Evolutionary conservation across 73 alveolate species (phyloP), one percentile per base, ranked within the genome.

Genomic region (Symbiodinium pilosum): DNA sequence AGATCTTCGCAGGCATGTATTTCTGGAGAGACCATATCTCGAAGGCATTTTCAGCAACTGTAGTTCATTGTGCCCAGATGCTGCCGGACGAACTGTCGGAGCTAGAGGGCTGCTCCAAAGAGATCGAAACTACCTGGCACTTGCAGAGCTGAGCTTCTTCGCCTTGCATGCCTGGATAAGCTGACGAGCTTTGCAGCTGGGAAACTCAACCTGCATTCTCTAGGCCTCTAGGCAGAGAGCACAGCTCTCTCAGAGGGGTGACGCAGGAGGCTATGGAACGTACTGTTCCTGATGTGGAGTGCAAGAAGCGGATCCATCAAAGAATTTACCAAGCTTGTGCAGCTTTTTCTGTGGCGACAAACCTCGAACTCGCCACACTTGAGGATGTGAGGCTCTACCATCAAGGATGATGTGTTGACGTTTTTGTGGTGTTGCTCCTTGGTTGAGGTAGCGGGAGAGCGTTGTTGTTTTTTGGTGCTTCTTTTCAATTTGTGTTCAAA

Each of bases 41-140:
- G 39, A 68, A 26, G 43, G 75, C 95, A 18, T 24, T 89, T 69
- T 34, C 14, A 24, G 21, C 75, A 43, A 12, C 30, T 34, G 83
- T 89, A 73, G 24, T 68, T 21, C 47, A 89, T 43, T 89, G 87
- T 38, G 44, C 9, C 28, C 24, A 30, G 43, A 40, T 7, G 52
- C 51, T 89, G 64, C 95, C 95, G 44, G 51, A 3, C 12, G 44
- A 59, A 47, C 16, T 89, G 64, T 34, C 81, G 38, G 41, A 47
- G 87, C 39, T 34, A 14, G 26, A 59, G 12, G 44, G 38, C 21
- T 84, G 87, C 3, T 44, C 26, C 39, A 24, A 7, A 30, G 71
- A 89, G 36, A 39, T 89, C 21, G 95, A 89, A 32, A 40, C 95
- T 5, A 89, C 95, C 28, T 89, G 95, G 95, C 86, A 68, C 32